Percentiles rank a stretch among this genome's conserved stretches.
phyloP scores from a whole-genome alignment of 1,284 basidiomycete genomes.

The Malassezia pachydermatis region DNA sequence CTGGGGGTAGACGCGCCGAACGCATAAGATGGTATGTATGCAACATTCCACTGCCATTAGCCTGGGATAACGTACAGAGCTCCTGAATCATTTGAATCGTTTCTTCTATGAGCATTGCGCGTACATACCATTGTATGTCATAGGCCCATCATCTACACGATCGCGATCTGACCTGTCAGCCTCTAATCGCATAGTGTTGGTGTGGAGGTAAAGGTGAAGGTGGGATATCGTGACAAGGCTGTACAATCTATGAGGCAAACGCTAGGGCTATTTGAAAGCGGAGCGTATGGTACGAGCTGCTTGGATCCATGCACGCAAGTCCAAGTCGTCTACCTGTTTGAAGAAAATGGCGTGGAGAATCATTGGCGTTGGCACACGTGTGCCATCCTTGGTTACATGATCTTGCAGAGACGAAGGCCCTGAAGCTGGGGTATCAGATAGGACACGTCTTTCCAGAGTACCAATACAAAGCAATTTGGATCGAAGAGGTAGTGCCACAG shows the following conservation, averaged over 20 bases:
- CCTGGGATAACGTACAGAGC: conserved; percentile 1
- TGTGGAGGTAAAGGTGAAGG: background rate
- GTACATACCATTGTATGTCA: conserved; percentile 19
- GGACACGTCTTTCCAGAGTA: background rate
- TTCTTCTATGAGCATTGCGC: conserved; percentile 3
- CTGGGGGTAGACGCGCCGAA: conserved; percentile 78
- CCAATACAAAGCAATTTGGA: conserved; percentile 17
- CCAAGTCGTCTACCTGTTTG: conserved; percentile 8
- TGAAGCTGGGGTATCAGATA: no score
- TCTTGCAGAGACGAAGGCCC: no score
- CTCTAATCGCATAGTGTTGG: background rate
- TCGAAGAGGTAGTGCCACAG: background rate
- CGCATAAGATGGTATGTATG: conserved; percentile 79
- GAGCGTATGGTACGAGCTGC: conserved; percentile 5
- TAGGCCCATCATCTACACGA: conserved; percentile 15
- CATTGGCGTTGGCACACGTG: background rate
- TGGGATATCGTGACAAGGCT: no score
- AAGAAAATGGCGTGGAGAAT: conserved; percentile 8
- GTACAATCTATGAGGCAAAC: no score
- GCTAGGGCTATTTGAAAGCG: background rate
- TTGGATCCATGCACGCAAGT: conserved; percentile 12
- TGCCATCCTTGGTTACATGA: no score
- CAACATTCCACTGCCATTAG: conserved; percentile 63
- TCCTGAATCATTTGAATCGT: conserved; percentile 9
- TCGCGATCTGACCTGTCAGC: conserved; percentile 3